Base-by-base conservation (phyloP, 305 asterid species). In the Caryopteris hybrid region DNA sequence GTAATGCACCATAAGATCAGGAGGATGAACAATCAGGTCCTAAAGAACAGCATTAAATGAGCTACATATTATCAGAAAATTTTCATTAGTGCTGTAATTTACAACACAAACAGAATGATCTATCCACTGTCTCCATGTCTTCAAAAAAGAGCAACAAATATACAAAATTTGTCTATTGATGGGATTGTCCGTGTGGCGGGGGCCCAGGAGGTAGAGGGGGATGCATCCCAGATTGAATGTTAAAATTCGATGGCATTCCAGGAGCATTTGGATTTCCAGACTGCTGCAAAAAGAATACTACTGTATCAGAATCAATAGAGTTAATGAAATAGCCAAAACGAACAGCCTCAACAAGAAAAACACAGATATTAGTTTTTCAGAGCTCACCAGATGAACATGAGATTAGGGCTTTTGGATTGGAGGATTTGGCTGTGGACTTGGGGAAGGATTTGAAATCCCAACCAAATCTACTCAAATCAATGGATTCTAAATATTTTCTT, bases 121-220 rank as follows among this genome's bases (percentile, higher is more conserved):
- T 20, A 27, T 33, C 58, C 25, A 23, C 36, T 53, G 22, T 65
- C 41, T 25, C 46, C 8, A 10, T 0, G 38, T 34, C 33, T 29
- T 8, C 17, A 62, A 27, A 52, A n/a, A 45, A 17, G 12, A 58
- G 25, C 6, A 7, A 39, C 53, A 39, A 25, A 51, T 66, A 58
- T 68, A 74, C 74, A 80, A 53, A 61, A 11, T 63, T 0, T 33
- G 51, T 58, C 74, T 73, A 74, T 84, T 85, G 88, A 71, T 84
- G 96, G 64, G 90, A 57, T 72, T 90, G 97, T 72, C 86, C 88
- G 48, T 92, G 98, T 12, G 97, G 96, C 45, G 96, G 99, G 8
- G 97, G 99, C 0, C 99, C 99, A 2, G 96, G 99, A 18, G 99
- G 99, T 56, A 93, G 84, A 1, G 97, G 92, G 3, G 98, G 98